Base-by-base conservation (phyloP, 2,329 filamentous ascomycete species). In the Incumbomyces delicatus region DNA sequence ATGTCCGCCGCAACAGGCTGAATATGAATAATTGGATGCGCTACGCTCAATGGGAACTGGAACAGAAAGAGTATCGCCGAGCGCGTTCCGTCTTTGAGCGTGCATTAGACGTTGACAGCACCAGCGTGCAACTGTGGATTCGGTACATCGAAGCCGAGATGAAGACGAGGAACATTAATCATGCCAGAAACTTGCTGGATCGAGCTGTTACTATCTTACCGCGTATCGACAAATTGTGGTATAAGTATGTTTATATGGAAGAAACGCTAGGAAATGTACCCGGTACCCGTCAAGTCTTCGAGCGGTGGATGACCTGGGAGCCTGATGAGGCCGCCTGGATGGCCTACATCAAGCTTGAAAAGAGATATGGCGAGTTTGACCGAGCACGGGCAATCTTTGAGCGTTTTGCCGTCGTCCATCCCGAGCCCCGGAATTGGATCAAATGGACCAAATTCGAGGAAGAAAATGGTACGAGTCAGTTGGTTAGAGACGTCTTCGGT, bases 11-110 rank as follows among this genome's bases (percentile, higher is more conserved):
- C 54, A 96, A 96, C 63, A 74, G 90, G 61, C 77, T 95, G 63
- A 95, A 94, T 62, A 88, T 96, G 76, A 94, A 94, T 73, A 96
- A 96, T 68, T 98, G 92, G 92, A 87, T 92, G 76, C 85, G 89
- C 61, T 98, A 98, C 74, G 90, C 92, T 47, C 80, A 86, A 58
- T 98, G 89, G 87, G 92, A 98, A 71, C 76, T 96, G 50, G 90
- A 98, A 64, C 92, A 98, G 69, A 96, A 96, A 67, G 92, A 98
- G 70, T 95, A 87, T 66, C 81, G 84, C 46, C 84, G 92, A 46
- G 92, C 92, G 27, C 77, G 92, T 35, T 94, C 85, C 42, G 82
- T 98, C 60, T 98, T 96, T 59, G 92, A 98, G 71, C 80, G 92
- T 57, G 90, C 90, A 41, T 75, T 98, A 57, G 92, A 98, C 64